Base-by-base conservation (phyloP, 768 basidiomycete species). In the Lactarius hatsudake region DNA sequence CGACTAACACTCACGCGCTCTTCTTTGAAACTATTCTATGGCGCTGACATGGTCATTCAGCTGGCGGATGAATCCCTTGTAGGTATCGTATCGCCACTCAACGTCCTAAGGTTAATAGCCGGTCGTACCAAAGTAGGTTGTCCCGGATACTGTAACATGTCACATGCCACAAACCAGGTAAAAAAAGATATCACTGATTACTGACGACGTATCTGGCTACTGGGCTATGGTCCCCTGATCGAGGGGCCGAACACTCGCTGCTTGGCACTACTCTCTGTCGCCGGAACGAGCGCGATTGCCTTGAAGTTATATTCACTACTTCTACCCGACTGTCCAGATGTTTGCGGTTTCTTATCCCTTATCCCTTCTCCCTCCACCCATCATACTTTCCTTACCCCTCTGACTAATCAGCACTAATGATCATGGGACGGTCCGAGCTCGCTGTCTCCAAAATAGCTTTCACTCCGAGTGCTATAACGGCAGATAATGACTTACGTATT, bases 401-500 rank as follows among this genome's bases (percentile, higher is more conserved):
- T 12, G 7, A n/a, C 10, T 48, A 28, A 36, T 51, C 23, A 17
- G 55, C n/a, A 28, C 26, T 34, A n/a, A 20, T 7, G 10, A 8
- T 3, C 4, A 55, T 59, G 15, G 6, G 30, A 10, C 15, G 1
- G n/a, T n/a, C 20, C 23, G 34, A 9, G 10, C 40, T 17, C n/a
- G 23, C 28, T 23, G 28, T 9, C 10, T 15, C 32, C 6, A 3
- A 8, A 4, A 23, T n/a, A 17, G 12, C 7, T 34, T 28, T 59
- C 12, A 38, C 17, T 13, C 7, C 0, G 34, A 10, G 26, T 1
- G 51, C 67, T 18, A 10, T 62, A 10, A 15, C 48, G 10, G 36
- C 43, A 13, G 67, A 61, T 13, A 69, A 66, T 28, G 61, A 71
- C 64, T 32, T 71, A 30, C 70, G 65, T 13, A 32, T 71, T 45